Base-by-base conservation (phyloP, 2,329 filamentous ascomycete species). In the Fusarium abutilonis region DNA sequence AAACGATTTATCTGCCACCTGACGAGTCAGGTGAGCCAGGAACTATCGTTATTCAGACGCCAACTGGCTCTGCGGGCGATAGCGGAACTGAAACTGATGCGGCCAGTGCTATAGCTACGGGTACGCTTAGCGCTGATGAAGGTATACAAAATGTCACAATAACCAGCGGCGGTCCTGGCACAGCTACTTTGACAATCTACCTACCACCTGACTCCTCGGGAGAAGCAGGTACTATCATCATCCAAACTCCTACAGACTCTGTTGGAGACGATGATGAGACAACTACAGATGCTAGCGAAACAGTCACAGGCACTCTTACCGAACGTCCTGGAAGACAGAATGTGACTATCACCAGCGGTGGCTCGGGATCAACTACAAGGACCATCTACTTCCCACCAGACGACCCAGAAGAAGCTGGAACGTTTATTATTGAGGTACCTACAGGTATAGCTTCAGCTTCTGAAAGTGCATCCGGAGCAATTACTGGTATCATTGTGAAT, bases 401-500 rank as follows among this genome's bases (percentile, higher is more conserved):
- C 6, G 34, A 9, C 0, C 40, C 42, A 0, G 34, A n/a, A 6
- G 44, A 43, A 1, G 44, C 28, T 2, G 58, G 52, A 3, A 63
- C 59, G 1, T 23, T 62, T 3, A 4, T 62, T 0, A 31, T 62
- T 2, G 41, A 62, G 4, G 57, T 52, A 1, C 59, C 59, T 3
- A 23, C 13, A 1, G 39, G 6, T 7, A 28, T 47, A 3, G 35
- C 9, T 1, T 11, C 15, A n/a, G 29, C 19, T 2, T 39, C 52
- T 4, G 13, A 9, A 15, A 39, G 17, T 17, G 17, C n/a, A 1
- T 13, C 15, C 6, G 31, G 3, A 10, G 17, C 52, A 4, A 31
- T 3, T 4, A 52, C 36, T 19, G 11, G 17, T 2, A 38, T 9
- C 6, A 13, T 23, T 31, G 2, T 15, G 4, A 19, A 11, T 2